phyloP scores from a whole-genome alignment of 148 eudicot genomes.

The Salicornia ramosissima region DNA sequence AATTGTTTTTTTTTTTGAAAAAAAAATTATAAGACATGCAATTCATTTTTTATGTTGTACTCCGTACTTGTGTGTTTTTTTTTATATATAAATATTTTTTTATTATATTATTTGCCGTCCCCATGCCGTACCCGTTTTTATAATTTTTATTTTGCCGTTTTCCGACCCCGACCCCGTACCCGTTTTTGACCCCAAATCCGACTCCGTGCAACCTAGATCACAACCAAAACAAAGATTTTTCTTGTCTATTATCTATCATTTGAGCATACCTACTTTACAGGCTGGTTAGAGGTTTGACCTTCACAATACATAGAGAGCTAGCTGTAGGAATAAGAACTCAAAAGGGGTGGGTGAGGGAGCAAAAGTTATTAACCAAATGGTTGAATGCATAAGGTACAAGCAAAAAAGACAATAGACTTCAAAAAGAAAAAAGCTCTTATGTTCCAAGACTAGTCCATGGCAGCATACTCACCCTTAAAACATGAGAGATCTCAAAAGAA shows the following conservation, averaged over 20 bases:
- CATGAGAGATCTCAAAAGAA: constrained; percentile 65
- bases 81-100: no score
- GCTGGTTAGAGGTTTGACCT: neutral
- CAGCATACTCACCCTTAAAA: constrained; percentile 56
- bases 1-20: no score
- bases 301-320: neutral
- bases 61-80: no score
- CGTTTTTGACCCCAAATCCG: no score
- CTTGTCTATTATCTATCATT: neutral
- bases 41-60: no score
- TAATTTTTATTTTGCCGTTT: no score
- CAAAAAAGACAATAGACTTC: neutral
- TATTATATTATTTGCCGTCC: no score
- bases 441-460: neutral
- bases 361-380: neutral
- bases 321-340: neutral
- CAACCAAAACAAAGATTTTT: neutral
- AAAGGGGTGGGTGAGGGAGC: neutral
- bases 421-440: neutral
- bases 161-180: no score
- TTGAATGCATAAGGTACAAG: neutral
- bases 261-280: no score
- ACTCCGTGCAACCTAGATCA: neutral
- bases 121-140: no score
- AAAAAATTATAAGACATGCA: no score